Percentiles rank a stretch among this genome's conserved stretches.
These are phyloP conservation scores for Blastomyces silverae DNA, from an alignment of 2,329 filamentous ascomycete genomes.

Conservation along the genomic window DNA sequence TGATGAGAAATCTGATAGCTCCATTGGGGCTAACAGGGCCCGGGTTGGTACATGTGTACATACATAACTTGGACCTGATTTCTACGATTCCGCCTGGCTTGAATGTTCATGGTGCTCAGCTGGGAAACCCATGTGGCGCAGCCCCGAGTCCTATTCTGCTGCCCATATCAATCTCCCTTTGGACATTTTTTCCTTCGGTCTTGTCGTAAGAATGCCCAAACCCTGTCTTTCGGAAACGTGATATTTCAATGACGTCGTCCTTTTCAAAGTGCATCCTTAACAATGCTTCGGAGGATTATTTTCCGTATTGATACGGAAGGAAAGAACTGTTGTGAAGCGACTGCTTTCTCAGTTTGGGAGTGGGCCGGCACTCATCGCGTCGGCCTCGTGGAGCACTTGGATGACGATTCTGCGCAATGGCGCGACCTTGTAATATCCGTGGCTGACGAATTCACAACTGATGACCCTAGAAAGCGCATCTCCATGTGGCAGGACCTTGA, in stretches of 20 bases:
- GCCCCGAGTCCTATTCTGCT: constrained; percentile 15
- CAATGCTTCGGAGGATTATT: constrained; percentile 14
- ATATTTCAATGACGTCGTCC: constrained; percentile 8
- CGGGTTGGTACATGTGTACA: too few relatives aligned
- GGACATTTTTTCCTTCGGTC: constrained; percentile 15
- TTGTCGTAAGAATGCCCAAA: constrained; percentile 14
- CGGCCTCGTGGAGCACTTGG: neutral
- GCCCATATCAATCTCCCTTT: constrained; percentile 14
- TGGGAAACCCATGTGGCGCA: constrained; percentile 18
- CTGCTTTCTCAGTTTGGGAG: constrained; percentile 16
- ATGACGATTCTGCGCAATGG: neutral
- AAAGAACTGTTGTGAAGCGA: constrained; percentile 12
- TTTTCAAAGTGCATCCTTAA: constrained; percentile 9
- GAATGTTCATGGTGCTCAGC: constrained; percentile 15
- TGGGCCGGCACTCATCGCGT: neutral
- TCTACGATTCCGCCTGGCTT: constrained; percentile 14
- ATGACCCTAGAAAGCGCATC: neutral
- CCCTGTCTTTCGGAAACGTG: neutral
- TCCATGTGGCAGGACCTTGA: neutral
- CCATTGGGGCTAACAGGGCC: constrained; percentile 12
- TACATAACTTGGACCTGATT: too few relatives aligned
- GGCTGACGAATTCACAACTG: neutral
- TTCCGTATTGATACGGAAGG: constrained; percentile 11
- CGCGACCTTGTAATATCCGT: neutral
- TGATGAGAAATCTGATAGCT: constrained; percentile 2